These are phyloP conservation scores for Sedum album DNA, from an alignment of 164 flowering plant species.

Conservation along the genomic window DNA sequence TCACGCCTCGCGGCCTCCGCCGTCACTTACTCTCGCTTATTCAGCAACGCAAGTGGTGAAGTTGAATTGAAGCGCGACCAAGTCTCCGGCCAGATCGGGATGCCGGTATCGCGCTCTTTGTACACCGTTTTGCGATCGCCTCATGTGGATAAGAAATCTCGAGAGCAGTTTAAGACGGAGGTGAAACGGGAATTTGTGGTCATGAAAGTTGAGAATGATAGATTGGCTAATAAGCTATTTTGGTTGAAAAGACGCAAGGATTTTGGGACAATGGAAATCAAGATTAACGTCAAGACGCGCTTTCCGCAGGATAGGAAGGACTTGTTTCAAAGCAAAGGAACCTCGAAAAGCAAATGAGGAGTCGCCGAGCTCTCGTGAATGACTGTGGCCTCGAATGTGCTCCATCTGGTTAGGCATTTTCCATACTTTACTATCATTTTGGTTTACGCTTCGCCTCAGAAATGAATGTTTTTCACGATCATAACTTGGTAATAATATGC, in stretches of 20 bases:
- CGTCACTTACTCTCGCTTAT: not conserved
- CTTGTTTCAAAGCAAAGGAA: not conserved
- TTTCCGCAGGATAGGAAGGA: slow-evolving; percentile 2
- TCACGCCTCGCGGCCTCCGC: not conserved
- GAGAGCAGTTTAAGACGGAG: slow-evolving; percentile 8
- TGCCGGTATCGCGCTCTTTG: not conserved
- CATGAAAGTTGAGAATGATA: slow-evolving; percentile 3
- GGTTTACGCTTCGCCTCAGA: too few relatives aligned
- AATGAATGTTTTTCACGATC: too few relatives aligned
- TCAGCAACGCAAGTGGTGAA: slow-evolving; percentile 5
- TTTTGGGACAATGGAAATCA: slow-evolving; percentile 2
- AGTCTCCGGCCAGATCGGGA: not conserved
- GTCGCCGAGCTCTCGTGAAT: too few relatives aligned
- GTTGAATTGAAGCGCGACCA: not conserved
- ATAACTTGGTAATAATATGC: too few relatives aligned
- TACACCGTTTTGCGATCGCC: slow-evolving; percentile 10
- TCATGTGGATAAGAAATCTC: slow-evolving; percentile 10
- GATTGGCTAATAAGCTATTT: slow-evolving; percentile 2
- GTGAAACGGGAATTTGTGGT: slow-evolving; percentile 8
- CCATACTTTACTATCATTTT: too few relatives aligned
- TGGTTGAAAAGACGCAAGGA: slow-evolving; percentile 5
- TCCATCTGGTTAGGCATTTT: not conserved
- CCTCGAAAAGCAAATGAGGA: not conserved
- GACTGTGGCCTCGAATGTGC: too few relatives aligned
- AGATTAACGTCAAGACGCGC: slow-evolving; percentile 4